A percentile compares a stretch with the other conserved stretches of the same genome.
phyloP scores from a whole-genome alignment of 352 stramenopile species.

The Globisporangium megalacanthum region DNA sequence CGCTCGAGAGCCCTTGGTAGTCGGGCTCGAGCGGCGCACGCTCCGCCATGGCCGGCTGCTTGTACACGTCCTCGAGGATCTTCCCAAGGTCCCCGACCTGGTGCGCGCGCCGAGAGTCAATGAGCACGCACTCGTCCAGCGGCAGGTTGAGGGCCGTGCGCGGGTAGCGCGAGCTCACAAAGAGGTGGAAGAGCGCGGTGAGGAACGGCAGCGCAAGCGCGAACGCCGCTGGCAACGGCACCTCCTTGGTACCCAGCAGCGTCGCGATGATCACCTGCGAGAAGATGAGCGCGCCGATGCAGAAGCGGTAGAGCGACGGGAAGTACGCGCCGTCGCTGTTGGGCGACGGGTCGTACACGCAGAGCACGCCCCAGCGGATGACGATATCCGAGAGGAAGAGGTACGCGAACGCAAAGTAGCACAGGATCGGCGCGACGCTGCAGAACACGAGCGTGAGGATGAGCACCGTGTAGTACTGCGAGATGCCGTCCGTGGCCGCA shows the following conservation, averaged over 20 bases:
- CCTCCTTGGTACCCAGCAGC: slow-evolving; percentile 70
- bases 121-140: slow-evolving; percentile 66
- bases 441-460: slow-evolving; percentile 77
- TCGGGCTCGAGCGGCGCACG: slow-evolving; percentile 63
- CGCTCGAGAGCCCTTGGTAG: slow-evolving; percentile 64
- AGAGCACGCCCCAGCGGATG: slow-evolving; percentile 68
- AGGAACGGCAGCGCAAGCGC: slow-evolving; percentile 63
- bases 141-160: slow-evolving; percentile 63
- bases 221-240: slow-evolving; percentile 47
- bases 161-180: slow-evolving; percentile 62
- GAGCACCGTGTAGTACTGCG: slow-evolving; percentile 69
- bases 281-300: slow-evolving; percentile 70
- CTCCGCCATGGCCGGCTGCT: slow-evolving; percentile 15
- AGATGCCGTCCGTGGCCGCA: slow-evolving; percentile 43
- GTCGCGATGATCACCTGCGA: slow-evolving; percentile 75
- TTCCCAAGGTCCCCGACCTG: slow-evolving; percentile 53
- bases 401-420: slow-evolving; percentile 71
- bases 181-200: slow-evolving; percentile 64
- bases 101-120: slow-evolving; percentile 50
- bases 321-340: slow-evolving; percentile 67
- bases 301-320: slow-evolving; percentile 78
- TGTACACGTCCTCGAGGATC: slow-evolving; percentile 61
- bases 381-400: slow-evolving; percentile 71
- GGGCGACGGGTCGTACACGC: slow-evolving; percentile 63
- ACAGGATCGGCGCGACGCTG: slow-evolving; percentile 68